Evolutionary conservation across 2,329 filamentous ascomycete genomes (phyloP).

Genomic region (Gyromitra esculenta): DNA sequence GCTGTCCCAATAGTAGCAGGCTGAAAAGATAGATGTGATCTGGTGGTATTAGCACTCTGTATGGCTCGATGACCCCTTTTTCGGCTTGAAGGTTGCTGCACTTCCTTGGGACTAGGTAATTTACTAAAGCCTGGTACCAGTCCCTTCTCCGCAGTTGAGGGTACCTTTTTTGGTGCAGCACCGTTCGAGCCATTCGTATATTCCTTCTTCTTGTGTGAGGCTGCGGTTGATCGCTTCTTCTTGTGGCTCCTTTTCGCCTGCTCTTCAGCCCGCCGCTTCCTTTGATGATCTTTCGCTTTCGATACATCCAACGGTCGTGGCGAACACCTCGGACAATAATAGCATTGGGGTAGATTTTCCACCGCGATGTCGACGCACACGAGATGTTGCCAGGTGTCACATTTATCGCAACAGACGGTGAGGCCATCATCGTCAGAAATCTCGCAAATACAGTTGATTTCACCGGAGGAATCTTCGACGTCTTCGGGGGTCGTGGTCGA

Average conservation of each 20-base stretch:
- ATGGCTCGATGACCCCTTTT: constrained; percentile 49
- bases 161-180: constrained; percentile 21
- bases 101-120: constrained; percentile 47
- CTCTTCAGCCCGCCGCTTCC: constrained; percentile 68
- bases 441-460: constrained; percentile 79
- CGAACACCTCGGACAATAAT: constrained; percentile 89
- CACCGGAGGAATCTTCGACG: constrained; percentile 53
- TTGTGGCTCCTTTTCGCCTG: constrained; percentile 60
- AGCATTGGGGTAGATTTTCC: constrained; percentile 75
- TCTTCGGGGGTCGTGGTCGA: constrained; percentile 54
- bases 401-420: constrained; percentile 94
- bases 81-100: constrained; percentile 45
- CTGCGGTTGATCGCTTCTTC: constrained; percentile 75
- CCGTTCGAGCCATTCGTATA: constrained; percentile 57
- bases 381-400: constrained; percentile 98
- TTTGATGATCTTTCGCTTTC: constrained; percentile 78
- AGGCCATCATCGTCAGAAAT: constrained; percentile 95
- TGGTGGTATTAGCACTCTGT: constrained; percentile 22
- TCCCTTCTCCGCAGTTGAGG: constrained; percentile 40
- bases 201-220: constrained; percentile 86
- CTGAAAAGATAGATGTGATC: constrained; percentile 25
- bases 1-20: constrained; percentile 13
- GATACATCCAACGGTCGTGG: constrained; percentile 78
- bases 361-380: constrained; percentile 90
- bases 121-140: constrained; percentile 28